Percentiles rank a stretch among this genome's conserved stretches.
These are phyloP conservation scores for Cicer cuneatum DNA, from an alignment of 306 rosid species.

Conservation along the genomic window DNA sequence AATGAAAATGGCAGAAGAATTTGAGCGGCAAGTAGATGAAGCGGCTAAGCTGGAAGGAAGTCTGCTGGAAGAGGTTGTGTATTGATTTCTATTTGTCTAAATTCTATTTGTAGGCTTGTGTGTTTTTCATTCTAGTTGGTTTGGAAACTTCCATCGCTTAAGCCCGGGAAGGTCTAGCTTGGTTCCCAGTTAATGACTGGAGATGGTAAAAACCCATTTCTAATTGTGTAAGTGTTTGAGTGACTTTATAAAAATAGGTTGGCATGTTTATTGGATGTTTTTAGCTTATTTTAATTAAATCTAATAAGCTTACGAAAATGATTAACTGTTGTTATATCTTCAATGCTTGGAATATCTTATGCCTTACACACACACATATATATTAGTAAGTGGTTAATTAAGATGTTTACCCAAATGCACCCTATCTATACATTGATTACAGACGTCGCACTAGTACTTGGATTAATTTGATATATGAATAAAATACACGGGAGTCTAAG, in stretches of 20 bases:
- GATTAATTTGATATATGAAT: background rate
- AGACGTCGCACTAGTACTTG: background rate
- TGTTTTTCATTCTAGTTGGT: conserved; percentile 26
- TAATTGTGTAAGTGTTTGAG: background rate
- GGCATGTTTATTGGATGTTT: background rate
- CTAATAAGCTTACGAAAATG: too few relatives aligned
- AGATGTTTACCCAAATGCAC: too few relatives aligned
- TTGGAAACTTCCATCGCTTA: conserved; percentile 7
- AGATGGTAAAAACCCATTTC: conserved; percentile 26
- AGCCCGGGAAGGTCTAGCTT: conserved; percentile 28
- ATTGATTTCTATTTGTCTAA: conserved; percentile 26
- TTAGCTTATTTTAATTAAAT: too few relatives aligned
- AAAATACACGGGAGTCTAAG: background rate
- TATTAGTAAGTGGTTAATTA: too few relatives aligned
- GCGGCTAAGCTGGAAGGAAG: conserved; percentile 71
- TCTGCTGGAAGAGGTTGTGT: conserved; percentile 83
- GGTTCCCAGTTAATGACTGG: conserved; percentile 7
- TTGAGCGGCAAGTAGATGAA: conserved; percentile 78
- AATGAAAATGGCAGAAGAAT: conserved; percentile 59
- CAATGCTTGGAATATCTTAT: too few relatives aligned
- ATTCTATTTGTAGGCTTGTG: conserved; percentile 17
- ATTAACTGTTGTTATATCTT: too few relatives aligned
- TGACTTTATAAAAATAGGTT: conserved; percentile 2
- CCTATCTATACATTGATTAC: conserved; percentile 1
- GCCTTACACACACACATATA: too few relatives aligned